These are phyloP conservation scores for Vigna angularis DNA, from an alignment of 306 rosid species.

Conservation along the genomic window DNA sequence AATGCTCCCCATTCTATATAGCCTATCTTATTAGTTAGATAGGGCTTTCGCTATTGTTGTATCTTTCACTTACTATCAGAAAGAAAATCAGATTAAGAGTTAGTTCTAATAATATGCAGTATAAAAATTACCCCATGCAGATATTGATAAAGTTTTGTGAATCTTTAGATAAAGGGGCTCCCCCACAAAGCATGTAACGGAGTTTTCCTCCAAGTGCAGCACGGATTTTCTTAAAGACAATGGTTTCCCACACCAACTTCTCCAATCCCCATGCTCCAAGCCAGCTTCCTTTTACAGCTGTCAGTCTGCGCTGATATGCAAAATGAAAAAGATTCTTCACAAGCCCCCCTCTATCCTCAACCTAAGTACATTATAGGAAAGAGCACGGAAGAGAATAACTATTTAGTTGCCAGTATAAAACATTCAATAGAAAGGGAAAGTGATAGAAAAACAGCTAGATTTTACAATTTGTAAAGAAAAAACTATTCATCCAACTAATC, in stretches of 20 bases:
- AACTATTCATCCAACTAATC: background rate
- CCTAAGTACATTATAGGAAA: slow-evolving; percentile 54
- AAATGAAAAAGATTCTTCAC: slow-evolving; percentile 69
- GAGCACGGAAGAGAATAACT: background rate
- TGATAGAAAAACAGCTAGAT: background rate
- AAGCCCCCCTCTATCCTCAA: slow-evolving; percentile 71
- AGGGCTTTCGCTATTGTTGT: too few species aligned
- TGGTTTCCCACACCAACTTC: slow-evolving; percentile 68
- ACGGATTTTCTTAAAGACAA: slow-evolving; percentile 70
- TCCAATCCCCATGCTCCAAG: slow-evolving; percentile 97
- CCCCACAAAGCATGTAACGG: slow-evolving; percentile 85
- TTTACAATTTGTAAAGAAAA: background rate
- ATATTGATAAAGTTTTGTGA: slow-evolving; percentile 85
- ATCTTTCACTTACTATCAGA: background rate
- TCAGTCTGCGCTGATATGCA: slow-evolving; percentile 71
- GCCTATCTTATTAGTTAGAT: background rate
- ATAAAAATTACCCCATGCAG: slow-evolving; percentile 80
- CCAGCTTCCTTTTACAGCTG: slow-evolving; percentile 93
- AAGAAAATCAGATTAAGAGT: slow-evolving; percentile 3
- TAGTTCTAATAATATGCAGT: slow-evolving; percentile 28
- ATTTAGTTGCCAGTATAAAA: background rate
- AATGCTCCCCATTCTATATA: background rate
- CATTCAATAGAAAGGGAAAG: background rate
- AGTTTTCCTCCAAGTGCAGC: slow-evolving; percentile 72
- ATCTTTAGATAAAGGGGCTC: slow-evolving; percentile 91